Percentiles rank a stretch among this genome's conserved stretches.
These are phyloP conservation scores for Penicillium fuscoglaucum DNA, from an alignment of 2,329 filamentous ascomycete genomes.

Conservation along the genomic window DNA sequence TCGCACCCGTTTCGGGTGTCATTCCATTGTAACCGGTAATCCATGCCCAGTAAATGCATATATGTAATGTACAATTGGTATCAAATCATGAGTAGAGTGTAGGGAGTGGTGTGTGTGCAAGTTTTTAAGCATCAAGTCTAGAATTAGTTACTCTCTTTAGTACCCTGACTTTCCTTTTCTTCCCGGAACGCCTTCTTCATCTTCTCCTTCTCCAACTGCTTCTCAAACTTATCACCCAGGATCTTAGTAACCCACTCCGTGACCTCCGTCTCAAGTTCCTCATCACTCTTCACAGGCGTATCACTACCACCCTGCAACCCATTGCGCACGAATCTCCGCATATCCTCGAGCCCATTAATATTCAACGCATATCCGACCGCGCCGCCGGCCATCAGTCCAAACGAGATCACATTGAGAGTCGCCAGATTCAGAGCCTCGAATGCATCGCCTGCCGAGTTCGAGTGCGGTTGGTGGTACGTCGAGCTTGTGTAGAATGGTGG, in stretches of 20 bases:
- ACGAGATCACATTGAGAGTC: slow-evolving; percentile 77
- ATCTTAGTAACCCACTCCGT: slow-evolving; percentile 55
- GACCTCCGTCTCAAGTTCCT: slow-evolving; percentile 54
- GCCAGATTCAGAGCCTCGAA: slow-evolving; percentile 81
- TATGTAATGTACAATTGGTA: slow-evolving; percentile 23
- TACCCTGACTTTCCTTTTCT: slow-evolving; percentile 12
- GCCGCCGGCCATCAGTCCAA: slow-evolving; percentile 73
- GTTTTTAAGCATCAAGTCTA: background rate
- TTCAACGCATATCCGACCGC: slow-evolving; percentile 76
- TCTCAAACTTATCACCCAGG: slow-evolving; percentile 50
- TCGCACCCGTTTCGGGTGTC: background rate
- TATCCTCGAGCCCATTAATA: slow-evolving; percentile 67
- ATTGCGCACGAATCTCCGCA: slow-evolving; percentile 60
- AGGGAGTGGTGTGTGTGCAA: background rate
- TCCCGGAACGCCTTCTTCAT: slow-evolving; percentile 24
- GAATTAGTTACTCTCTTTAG: slow-evolving; percentile 1
- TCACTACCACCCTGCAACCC: slow-evolving; percentile 61
- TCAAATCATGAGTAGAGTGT: slow-evolving; percentile 25
- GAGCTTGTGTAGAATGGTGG: slow-evolving; percentile 69
- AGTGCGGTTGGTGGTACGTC: slow-evolving; percentile 44
- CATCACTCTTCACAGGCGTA: slow-evolving; percentile 48
- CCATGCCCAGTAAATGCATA: slow-evolving; percentile 13
- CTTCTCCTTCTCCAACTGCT: slow-evolving; percentile 40
- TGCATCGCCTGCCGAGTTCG: slow-evolving; percentile 71
- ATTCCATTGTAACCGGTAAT: slow-evolving; percentile 12